Evolutionary conservation across 805 yeast genomes (phyloP), one percentile per base, ranked within the genome.

Genomic region (Lachancea dasiensis): DNA sequence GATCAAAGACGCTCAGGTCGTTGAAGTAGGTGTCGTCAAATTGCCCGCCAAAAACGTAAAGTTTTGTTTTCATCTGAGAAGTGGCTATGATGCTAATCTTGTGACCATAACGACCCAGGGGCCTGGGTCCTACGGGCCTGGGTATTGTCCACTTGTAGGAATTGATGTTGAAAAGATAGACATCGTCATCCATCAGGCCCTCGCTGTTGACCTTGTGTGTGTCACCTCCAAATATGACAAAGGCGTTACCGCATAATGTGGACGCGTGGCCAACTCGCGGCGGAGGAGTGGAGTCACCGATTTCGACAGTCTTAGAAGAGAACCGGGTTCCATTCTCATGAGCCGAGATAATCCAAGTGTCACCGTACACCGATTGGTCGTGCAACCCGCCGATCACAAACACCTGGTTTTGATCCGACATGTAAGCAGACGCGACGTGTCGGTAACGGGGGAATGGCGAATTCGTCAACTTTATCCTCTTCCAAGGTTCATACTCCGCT

Each of bases 211-310:
- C 82, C 48, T 74, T 73, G 27, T 79, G 83, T 1, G 97, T 92
- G 58, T 92, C 98, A 52, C 99, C 99, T 24, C 97, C 98, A 62
- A 86, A 90, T 10, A 92, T 77, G 31, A 92, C 87, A 53, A 81
- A 92, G 1, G 97, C 97, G 55, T 89, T 90, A 10, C 97, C 98
- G 44, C 95, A 81, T 23, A 90, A 69, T 7, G 89, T 83, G 1
- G 95, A 73, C 5, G 95, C 86, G 62, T 92, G 99, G 3, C 97
- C 97, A 5, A 90, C 96, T 51, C 98, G 78, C 23, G 97, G 96
- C 14, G 95, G 90, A 2, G 97, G 96, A 13, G 86, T 76, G 35
- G 83, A 79, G 44, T 81, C 86, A 35, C 77, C 75, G 43, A 83
- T 84, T 43, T 82, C 85, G 34, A 81, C 51, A 68, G 81, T 36